Evolutionary conservation across 495 filamentous ascomycete genomes (phyloP), one percentile per base, ranked within the genome.

Genomic region (Penicillium tannophilum): DNA sequence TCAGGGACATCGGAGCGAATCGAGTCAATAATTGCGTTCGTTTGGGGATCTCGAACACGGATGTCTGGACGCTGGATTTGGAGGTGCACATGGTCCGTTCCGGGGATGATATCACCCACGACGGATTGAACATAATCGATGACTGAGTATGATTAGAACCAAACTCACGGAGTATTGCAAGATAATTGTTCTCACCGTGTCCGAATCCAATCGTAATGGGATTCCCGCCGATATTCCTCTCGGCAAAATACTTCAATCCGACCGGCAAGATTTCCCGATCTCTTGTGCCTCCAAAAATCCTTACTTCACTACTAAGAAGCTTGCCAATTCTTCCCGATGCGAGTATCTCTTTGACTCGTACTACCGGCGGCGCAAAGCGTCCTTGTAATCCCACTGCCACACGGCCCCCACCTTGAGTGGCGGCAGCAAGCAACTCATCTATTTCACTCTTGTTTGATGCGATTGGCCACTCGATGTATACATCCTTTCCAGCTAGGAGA

Each of bases 11-110:
- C 43, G 12, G 43, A 46, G 17, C 12, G 17, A 24, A 46, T 46
- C 2, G 23, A 46, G 7, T 46, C 43, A n/a, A 46, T 12, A 4
- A 46, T 46, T 17, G 43, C 19, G 19, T 46, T n/a, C 3, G 43
- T 46, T n/a, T 46, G 17, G 17, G 43, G 43, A 46, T 46, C 43
- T 24, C 43, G 43, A 46, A 46, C 43, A 19, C 43, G 43, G 43
- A 46, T 24, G 23, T 46, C 43, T 4, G 43, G 43, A 46, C 43
- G 43, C 23, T 46, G 43, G 43, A 46, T 46, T 6, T 46, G 43
- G 12, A 24, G 6, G 4, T 24, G 17, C 2, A 12, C 43, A 12
- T 46, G 10, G 11, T 46, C 43, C 19, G 43, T 46, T 46, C 43
- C 43, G 19, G 43, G 43, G 19, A 46, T 46, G 43, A 46, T 46